phyloP scores from a whole-genome alignment of 495 filamentous ascomycete species.

The Penicillium cosmopolitanum region DNA sequence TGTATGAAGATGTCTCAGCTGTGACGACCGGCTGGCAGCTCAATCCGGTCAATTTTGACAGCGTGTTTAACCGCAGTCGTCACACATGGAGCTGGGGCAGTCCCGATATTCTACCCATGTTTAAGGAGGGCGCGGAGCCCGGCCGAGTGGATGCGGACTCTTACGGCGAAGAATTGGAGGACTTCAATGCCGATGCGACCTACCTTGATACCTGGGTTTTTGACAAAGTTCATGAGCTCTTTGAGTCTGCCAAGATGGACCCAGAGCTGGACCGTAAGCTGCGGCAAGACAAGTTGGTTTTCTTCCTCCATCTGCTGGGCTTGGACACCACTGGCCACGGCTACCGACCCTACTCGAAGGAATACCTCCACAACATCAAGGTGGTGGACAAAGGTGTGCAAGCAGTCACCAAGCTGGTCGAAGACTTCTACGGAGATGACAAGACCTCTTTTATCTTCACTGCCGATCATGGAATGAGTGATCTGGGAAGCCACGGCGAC shows the following conservation, averaged over 20 bases:
- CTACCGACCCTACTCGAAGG: slow-evolving; percentile 88
- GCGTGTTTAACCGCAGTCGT: slow-evolving; percentile 93
- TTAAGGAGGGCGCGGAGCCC: slow-evolving; percentile 88
- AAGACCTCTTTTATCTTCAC: slow-evolving; percentile 97
- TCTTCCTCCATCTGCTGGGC: slow-evolving; percentile 96
- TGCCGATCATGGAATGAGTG: slow-evolving; percentile 98
- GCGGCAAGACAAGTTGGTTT: slow-evolving; percentile 84
- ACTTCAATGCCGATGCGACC: slow-evolving; percentile 82
- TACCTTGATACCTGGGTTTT: slow-evolving; percentile 94
- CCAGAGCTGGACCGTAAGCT: slow-evolving; percentile 74
- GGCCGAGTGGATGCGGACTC: slow-evolving; percentile 81
- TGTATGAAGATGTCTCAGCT: slow-evolving; percentile 98
- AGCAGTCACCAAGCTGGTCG: slow-evolving; percentile 78
- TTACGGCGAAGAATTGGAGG: slow-evolving; percentile 84
- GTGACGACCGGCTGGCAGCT: slow-evolving; percentile 98
- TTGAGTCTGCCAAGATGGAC: slow-evolving; percentile 76
- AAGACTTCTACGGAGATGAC: slow-evolving; percentile 89
- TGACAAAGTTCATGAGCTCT: slow-evolving; percentile 85
- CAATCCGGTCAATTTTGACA: slow-evolving; percentile 98
- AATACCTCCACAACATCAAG: slow-evolving; percentile 95
- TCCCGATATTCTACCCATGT: slow-evolving; percentile 97
- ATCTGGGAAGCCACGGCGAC: slow-evolving; percentile 97
- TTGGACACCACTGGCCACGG: slow-evolving; percentile 91
- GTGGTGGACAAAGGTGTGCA: slow-evolving; percentile 88
- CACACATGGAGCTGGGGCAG: slow-evolving; percentile 99